phyloP scores from a whole-genome alignment of 2,329 filamentous ascomycete species.

The Colletotrichum eremochloae region DNA sequence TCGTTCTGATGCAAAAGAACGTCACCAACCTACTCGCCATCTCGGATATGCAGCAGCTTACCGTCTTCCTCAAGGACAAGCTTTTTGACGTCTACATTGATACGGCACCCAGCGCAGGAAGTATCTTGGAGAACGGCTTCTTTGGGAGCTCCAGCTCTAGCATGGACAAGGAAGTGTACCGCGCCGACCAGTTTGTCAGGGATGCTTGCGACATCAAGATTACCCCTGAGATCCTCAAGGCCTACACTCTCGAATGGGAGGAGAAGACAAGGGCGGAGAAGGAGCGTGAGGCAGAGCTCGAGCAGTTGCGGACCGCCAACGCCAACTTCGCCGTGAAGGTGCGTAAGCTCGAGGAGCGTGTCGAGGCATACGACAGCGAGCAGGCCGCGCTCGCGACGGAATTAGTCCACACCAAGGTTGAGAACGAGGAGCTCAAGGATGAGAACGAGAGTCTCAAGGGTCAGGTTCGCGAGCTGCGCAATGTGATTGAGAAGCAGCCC shows the following conservation, averaged over 20 bases:
- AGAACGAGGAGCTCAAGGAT: constrained; percentile 90
- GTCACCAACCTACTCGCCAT: constrained; percentile 81
- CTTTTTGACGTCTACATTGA: constrained; percentile 98
- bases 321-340: constrained; percentile 78
- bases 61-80: constrained; percentile 91
- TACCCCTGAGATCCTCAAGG: constrained; percentile 83
- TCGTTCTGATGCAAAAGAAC: constrained; percentile 97
- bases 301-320: constrained; percentile 77
- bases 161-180: constrained; percentile 94
- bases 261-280: constrained; percentile 87
- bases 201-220: constrained; percentile 93
- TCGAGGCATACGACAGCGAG: constrained; percentile 89
- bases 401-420: constrained; percentile 90
- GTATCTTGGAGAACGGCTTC: constrained; percentile 95
- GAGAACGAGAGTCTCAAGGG: constrained; percentile 89
- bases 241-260: constrained; percentile 91
- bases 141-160: constrained; percentile 93
- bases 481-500: constrained; percentile 90
- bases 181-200: constrained; percentile 91
- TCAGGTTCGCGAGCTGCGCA: constrained; percentile 86
- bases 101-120: constrained; percentile 90
- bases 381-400: constrained; percentile 93
- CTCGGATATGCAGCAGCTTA: constrained; percentile 91
- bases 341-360: constrained; percentile 87
- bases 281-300: constrained; percentile 85